Evolutionary conservation across 306 rosid species (phyloP).

Genomic region (Nissolia schottii): DNA sequence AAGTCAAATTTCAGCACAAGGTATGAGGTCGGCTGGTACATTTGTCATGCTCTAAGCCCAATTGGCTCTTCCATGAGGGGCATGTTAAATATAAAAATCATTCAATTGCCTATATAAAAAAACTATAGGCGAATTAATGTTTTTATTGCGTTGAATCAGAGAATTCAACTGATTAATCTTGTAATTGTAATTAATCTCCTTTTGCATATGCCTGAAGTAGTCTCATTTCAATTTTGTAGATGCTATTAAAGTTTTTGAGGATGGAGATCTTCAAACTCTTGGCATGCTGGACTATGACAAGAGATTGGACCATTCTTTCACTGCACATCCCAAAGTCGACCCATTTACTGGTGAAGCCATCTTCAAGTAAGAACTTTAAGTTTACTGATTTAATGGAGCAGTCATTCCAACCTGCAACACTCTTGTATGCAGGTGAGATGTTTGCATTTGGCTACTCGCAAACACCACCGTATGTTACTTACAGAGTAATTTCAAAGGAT

Average conservation of each 20-base stretch:
- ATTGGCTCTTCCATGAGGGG: too few species aligned
- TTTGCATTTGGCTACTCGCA: constrained; percentile 90
- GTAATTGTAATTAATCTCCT: background rate
- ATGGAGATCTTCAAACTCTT: constrained; percentile 92
- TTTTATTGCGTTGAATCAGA: background rate
- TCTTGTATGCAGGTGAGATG: constrained; percentile 85
- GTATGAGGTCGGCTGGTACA: too few species aligned
- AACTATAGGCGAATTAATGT: too few species aligned
- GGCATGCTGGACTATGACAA: constrained; percentile 93
- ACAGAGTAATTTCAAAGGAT: constrained; percentile 88
- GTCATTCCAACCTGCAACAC: constrained; percentile 14
- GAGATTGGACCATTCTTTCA: constrained; percentile 82
- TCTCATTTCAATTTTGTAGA: background rate
- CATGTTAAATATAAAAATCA: too few species aligned
- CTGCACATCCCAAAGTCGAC: constrained; percentile 98
- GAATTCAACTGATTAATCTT: background rate
- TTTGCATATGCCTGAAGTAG: constrained; percentile 16
- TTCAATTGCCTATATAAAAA: too few species aligned
- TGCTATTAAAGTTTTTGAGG: constrained; percentile 76
- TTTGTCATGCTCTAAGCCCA: too few species aligned
- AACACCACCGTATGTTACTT: constrained; percentile 79
- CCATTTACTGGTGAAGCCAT: constrained; percentile 71
- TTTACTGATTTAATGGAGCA: constrained; percentile 2
- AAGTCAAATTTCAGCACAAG: too few species aligned
- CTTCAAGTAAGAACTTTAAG: constrained; percentile 14